Conservation (phyloP, 441 rosid species). For the Gossypium aridum region DNA sequence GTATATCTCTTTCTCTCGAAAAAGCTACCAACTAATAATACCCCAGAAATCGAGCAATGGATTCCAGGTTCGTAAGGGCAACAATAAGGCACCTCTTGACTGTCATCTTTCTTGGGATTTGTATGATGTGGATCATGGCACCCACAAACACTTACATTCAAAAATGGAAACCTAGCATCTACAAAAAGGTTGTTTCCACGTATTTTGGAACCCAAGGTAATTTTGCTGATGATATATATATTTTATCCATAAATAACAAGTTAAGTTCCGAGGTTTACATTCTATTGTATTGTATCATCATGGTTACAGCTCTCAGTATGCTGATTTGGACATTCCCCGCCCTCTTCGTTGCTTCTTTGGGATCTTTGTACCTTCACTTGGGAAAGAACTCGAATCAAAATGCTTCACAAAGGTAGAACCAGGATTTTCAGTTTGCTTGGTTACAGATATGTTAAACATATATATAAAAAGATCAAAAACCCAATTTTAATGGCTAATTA, state of each 20-base stretch:
- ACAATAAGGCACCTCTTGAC: conserved; percentile 23
- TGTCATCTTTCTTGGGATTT: conserved; percentile 32
- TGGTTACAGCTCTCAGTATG: conserved; percentile 31
- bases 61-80: neutral
- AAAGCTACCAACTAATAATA: neutral
- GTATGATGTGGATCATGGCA: conserved; percentile 46
- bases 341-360: conserved; percentile 38
- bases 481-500: neutral
- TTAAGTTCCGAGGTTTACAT: neutral
- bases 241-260: neutral
- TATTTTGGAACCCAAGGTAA: conserved; percentile 10
- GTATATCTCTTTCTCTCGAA: neutral
- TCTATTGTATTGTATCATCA: neutral
- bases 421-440: neutral
- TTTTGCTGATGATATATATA: neutral
- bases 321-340: conserved; percentile 51
- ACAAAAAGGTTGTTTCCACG: conserved; percentile 17
- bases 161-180: conserved; percentile 11
- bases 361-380: conserved; percentile 48
- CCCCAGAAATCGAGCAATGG: neutral
- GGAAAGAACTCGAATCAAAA: conserved; percentile 17
- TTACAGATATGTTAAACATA: neutral
- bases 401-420: conserved; percentile 17
- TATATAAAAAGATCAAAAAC: neutral
- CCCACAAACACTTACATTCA: conserved; percentile 22